These are phyloP conservation scores for Scolecobasidium constrictum DNA, from an alignment of 2,329 filamentous ascomycete species.

Conservation along the genomic window DNA sequence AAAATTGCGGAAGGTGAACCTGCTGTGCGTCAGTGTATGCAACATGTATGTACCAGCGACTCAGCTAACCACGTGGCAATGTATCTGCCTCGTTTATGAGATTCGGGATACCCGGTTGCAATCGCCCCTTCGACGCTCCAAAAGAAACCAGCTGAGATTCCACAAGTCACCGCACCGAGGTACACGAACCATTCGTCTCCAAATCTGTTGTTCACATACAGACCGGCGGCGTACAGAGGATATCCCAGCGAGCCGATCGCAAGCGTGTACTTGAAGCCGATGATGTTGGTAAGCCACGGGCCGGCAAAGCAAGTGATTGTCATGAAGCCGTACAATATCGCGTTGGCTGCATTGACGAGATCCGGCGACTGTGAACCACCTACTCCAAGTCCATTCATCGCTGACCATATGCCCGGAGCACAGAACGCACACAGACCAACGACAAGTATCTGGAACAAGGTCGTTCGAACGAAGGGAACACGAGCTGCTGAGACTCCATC, in stretches of 20 bases:
- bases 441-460: constrained; percentile 62
- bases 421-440: constrained; percentile 61
- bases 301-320: constrained; percentile 24
- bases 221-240: constrained; percentile 24
- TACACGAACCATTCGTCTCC: constrained; percentile 18
- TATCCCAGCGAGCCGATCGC: constrained; percentile 25
- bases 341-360: constrained; percentile 47
- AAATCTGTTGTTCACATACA: constrained; percentile 27
- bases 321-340: constrained; percentile 26
- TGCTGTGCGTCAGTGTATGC: too few species aligned
- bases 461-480: too few species aligned
- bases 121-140: constrained; percentile 69
- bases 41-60: too few species aligned
- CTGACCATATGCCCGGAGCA: constrained; percentile 63
- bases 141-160: constrained; percentile 60
- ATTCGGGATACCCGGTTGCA: constrained; percentile 60
- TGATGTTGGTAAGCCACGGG: constrained; percentile 23
- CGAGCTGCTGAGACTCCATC: too few species aligned
- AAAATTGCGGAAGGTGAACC: background rate
- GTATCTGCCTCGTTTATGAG: constrained; percentile 47
- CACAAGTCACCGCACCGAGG: constrained; percentile 30
- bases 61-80: background rate
- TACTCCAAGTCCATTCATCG: constrained; percentile 61
- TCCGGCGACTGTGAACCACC: constrained; percentile 55
- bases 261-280: constrained; percentile 22